Evolutionary conservation across 106 monocot genomes (phyloP).

Genomic region (Platanthera guangdongensis): DNA sequence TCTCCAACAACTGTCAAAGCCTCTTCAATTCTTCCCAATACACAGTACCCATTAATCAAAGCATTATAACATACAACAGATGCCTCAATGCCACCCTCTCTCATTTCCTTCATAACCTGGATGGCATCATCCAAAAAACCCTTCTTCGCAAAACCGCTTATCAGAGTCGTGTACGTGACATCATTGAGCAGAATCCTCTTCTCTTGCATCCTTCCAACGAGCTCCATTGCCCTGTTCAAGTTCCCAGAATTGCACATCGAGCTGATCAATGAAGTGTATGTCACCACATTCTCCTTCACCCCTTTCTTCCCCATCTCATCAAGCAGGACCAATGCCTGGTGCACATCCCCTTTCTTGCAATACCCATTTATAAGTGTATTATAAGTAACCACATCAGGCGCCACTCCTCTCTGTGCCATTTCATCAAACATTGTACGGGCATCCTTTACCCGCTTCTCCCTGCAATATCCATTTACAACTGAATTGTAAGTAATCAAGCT

Average conservation of each 20-base stretch:
- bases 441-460: constrained; percentile 34
- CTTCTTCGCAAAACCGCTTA: constrained; percentile 69
- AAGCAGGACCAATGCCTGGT: constrained; percentile 49
- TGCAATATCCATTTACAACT: constrained; percentile 58
- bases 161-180: constrained; percentile 63
- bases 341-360: constrained; percentile 58
- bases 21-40: constrained; percentile 44
- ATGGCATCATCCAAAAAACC: constrained; percentile 77
- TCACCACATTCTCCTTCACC: constrained; percentile 52
- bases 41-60: constrained; percentile 72
- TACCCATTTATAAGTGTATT: constrained; percentile 70
- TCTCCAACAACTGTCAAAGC: constrained; percentile 34
- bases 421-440: constrained; percentile 41
- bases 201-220: constrained; percentile 52
- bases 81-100: constrained; percentile 31
- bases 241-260: constrained; percentile 72
- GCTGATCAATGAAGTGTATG: constrained; percentile 61
- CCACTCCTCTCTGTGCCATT: constrained; percentile 48
- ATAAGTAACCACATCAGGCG: constrained; percentile 53
- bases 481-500: constrained; percentile 63
- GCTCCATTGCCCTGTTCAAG: constrained; percentile 52
- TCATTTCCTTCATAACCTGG: constrained; percentile 58
- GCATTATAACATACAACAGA: constrained; percentile 65
- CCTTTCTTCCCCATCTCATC: constrained; percentile 60
- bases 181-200: constrained; percentile 62